Conservation (phyloP, 2,329 filamentous ascomycete genomes). For the Tothia fuscella region DNA sequence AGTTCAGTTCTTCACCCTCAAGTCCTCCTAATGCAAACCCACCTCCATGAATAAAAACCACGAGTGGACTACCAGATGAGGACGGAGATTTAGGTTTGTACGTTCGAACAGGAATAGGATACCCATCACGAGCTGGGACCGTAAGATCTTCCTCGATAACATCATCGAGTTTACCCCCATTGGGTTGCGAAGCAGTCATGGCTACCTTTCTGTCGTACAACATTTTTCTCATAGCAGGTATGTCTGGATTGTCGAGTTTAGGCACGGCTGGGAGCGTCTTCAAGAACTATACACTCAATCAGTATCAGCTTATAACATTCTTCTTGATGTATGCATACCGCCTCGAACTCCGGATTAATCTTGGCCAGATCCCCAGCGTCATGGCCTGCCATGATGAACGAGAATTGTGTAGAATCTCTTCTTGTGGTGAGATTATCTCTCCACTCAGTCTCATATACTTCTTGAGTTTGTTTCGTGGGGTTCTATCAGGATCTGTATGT, state of each 20-base stretch:
- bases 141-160: slow-evolving; percentile 9
- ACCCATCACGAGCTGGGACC: slow-evolving; percentile 8
- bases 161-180: not conserved
- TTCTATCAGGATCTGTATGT: too few relatives aligned
- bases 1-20: slow-evolving; percentile 31
- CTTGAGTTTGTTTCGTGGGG: slow-evolving; percentile 8
- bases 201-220: not conserved
- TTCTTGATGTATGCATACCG: not conserved
- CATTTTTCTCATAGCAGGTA: not conserved
- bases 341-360: slow-evolving; percentile 11
- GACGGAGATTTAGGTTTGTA: slow-evolving; percentile 8
- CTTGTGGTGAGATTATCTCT: slow-evolving; percentile 1
- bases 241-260: not conserved
- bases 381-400: slow-evolving; percentile 7
- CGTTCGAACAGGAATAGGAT: slow-evolving; percentile 8
- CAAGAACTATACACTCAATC: slow-evolving; percentile 1
- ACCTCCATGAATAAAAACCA: slow-evolving; percentile 32
- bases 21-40: slow-evolving; percentile 33
- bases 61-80: slow-evolving; percentile 15
- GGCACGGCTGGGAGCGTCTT: slow-evolving; percentile 1
- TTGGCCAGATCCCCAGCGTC: slow-evolving; percentile 9
- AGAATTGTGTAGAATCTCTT: not conserved
- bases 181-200: not conserved
- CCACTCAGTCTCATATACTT: slow-evolving; percentile 3
- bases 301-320: not conserved